These are phyloP conservation scores for Asterochloris erici DNA, from an alignment of 139 green algal species.

Conservation along the genomic window DNA sequence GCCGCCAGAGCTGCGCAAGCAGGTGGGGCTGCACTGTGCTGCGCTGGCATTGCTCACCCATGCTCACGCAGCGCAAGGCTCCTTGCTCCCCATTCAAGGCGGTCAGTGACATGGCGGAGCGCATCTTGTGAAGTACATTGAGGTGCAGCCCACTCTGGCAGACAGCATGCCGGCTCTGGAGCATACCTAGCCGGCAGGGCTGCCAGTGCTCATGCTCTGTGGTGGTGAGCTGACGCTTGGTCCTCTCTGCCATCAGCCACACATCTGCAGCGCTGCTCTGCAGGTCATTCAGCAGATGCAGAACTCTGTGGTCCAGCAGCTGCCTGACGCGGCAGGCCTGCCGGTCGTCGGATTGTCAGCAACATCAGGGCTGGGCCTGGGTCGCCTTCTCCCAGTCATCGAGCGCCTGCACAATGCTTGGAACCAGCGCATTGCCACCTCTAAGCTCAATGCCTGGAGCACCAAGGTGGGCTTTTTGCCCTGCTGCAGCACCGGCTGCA, in stretches of 20 bases:
- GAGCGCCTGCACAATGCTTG: constrained; percentile 51
- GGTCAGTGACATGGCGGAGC: too few species aligned
- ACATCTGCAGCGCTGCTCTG: background rate
- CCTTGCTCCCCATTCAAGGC: too few species aligned
- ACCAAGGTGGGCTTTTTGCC: constrained; percentile 27
- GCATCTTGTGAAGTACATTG: too few species aligned
- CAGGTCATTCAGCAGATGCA: constrained; percentile 27
- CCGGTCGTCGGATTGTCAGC: constrained; percentile 61
- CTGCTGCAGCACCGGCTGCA: background rate
- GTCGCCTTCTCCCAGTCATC: constrained; percentile 53
- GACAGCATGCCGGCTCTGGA: too few species aligned
- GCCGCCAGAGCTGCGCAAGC: background rate
- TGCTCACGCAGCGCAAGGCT: too few species aligned
- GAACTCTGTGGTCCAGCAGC: constrained; percentile 6
- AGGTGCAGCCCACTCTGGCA: too few species aligned
- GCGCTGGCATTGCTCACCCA: background rate
- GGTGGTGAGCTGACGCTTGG: too few species aligned
- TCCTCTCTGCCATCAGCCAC: background rate
- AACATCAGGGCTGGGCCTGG: constrained; percentile 35
- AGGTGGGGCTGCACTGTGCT: constrained; percentile 1
- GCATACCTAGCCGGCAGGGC: too few species aligned
- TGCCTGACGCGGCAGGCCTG: constrained; percentile 39
- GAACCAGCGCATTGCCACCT: constrained; percentile 56
- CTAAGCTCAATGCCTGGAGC: constrained; percentile 57
- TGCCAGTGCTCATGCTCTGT: too few species aligned